phyloP scores from a whole-genome alignment of 139 green algal species.

The Micractinium conductrix region DNA sequence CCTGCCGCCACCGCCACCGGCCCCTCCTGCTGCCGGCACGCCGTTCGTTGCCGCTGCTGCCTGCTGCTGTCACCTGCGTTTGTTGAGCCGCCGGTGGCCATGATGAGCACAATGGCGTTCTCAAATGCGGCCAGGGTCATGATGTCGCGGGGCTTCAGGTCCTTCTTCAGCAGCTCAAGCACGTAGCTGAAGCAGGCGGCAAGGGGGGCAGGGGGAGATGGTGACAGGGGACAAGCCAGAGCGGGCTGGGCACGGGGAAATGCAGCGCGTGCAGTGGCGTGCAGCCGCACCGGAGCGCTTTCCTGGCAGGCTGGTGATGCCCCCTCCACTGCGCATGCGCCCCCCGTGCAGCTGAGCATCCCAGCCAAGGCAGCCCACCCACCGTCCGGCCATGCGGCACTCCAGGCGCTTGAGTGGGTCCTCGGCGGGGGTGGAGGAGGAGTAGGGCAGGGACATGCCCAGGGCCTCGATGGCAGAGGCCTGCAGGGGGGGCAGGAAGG shows the following conservation, averaged over 20 bases:
- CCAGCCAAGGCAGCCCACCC: conserved; percentile 32
- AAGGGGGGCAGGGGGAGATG: not conserved
- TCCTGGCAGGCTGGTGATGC: no score
- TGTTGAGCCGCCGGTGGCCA: conserved; percentile 94
- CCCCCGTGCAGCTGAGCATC: not conserved
- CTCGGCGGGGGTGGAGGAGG: conserved; percentile 90
- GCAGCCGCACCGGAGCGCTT: no score
- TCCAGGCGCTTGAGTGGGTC: conserved; percentile 96
- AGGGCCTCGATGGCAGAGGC: conserved; percentile 95
- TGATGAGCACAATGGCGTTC: conserved; percentile 94
- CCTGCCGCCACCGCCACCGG: no score
- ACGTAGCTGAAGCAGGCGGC: conserved; percentile 61
- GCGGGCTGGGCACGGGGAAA: not conserved
- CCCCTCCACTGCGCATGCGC: no score
- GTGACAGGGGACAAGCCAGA: not conserved
- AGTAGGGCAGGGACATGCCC: conserved; percentile 97
- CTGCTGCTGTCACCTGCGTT: conserved; percentile 96
- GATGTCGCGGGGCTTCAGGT: conserved; percentile 97
- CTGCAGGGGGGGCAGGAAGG: no score
- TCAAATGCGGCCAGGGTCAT: conserved; percentile 95
- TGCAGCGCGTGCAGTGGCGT: no score
- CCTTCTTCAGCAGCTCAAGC: conserved; percentile 85
- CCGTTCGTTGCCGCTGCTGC: no score
- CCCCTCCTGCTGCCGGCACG: no score
- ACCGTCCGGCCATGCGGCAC: conserved; percentile 88